These are phyloP conservation scores for Ilex paraguariensis DNA, from an alignment of 305 asterid species.

Conservation along the genomic window DNA sequence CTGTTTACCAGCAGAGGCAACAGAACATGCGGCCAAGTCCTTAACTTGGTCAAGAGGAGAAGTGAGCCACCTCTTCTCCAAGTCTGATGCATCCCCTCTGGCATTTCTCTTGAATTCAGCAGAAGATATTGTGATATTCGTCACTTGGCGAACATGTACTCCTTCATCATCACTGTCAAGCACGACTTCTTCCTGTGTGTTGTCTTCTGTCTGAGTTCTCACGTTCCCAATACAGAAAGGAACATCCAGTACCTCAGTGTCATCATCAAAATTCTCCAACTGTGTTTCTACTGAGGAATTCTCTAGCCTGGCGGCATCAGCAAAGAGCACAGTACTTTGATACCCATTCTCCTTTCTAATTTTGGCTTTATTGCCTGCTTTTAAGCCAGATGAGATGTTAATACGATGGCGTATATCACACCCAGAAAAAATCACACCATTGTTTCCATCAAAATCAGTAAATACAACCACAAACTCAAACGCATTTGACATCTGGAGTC, in stretches of 20 bases:
- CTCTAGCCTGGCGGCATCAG: background rate
- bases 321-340: slow-evolving; percentile 17
- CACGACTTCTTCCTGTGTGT: slow-evolving; percentile 32
- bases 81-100: slow-evolving; percentile 20
- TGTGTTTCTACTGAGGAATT: slow-evolving; percentile 24
- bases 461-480: too few species aligned
- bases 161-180: slow-evolving; percentile 80
- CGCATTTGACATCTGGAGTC: too few species aligned
- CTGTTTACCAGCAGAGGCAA: too few species aligned
- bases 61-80: background rate
- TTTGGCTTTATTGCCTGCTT: background rate
- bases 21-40: too few species aligned
- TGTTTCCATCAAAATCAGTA: too few species aligned
- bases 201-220: slow-evolving; percentile 25
- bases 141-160: slow-evolving; percentile 18
- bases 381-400: background rate
- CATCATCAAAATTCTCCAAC: slow-evolving; percentile 19
- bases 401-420: too few species aligned
- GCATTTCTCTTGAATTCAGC: slow-evolving; percentile 16
- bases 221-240: slow-evolving; percentile 32
- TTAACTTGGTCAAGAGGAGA: too few species aligned
- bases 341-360: slow-evolving; percentile 29
- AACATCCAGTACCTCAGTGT: slow-evolving; percentile 32
- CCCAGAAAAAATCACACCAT: too few species aligned
- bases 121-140: slow-evolving; percentile 8